Base-by-base conservation (phyloP, 2,329 filamentous ascomycete genomes). In the Cladosporium velox region DNA sequence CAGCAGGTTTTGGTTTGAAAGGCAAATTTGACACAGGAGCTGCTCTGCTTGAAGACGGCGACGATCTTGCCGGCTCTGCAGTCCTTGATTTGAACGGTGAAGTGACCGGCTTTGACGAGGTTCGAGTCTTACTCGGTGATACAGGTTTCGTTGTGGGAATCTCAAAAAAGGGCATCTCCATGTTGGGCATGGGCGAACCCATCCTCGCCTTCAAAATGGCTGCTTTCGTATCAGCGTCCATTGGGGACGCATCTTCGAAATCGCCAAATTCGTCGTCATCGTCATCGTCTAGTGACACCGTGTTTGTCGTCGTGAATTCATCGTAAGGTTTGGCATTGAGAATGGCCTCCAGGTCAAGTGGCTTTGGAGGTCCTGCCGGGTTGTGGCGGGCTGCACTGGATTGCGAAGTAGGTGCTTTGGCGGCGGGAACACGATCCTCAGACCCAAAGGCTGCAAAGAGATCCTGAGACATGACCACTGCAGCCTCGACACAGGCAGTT, bases 251-350 rank as follows among this genome's bases (percentile, higher is more conserved):
- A 72, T 84, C 82, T 63, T 80, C 79, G 73, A 87, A 85, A 64
- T 85, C 83, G n/a, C 82, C 83, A 80, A 84, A 86, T 32, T 83
- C 83, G 61, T 85, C 83, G 44, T 79, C 77, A 15, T 82, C 79
- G 24, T 79, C 75, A 70, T 82, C 79, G 26, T 79, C 75, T 70
- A 4, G 71, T 75, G 65, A 71, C 69, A 73, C 10, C 15, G 28
- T 73, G 38, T 54, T 72, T 69, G 59, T 72, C 68, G 18, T 67
- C 62, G 63, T 11, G 26, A 64, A 41, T 30, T 35, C 60, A 18
- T 67, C 60, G 60, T 47, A 62, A n/a, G 62, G 35, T 44, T 60
- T 34, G 58, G 41, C 12, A 34, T 62, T 63, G 63, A 57, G 32
- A 32, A 62, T 59, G 55, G 51, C 84, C 85, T 59, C 87, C 83